phyloP scores from a whole-genome alignment of 257 asterid genomes.

The Fraxinus cuspidata region DNA sequence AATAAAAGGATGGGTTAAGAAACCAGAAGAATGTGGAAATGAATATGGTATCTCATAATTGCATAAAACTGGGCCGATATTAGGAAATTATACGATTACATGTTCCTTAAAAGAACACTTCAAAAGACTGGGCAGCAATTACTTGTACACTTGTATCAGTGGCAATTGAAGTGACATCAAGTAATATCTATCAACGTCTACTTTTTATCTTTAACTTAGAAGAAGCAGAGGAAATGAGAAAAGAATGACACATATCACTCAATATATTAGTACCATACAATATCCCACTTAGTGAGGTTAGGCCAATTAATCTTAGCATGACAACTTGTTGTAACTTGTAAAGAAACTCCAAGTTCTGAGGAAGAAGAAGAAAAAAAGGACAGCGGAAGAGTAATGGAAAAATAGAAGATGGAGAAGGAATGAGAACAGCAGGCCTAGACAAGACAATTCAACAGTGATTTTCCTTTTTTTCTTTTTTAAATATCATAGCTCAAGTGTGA shows the following conservation, averaged over 20 bases:
- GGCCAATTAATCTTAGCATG: neutral
- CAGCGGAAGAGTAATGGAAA: neutral
- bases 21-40: neutral
- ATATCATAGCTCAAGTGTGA: neutral
- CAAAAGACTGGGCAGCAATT: too few species aligned
- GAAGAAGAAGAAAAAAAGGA: neutral
- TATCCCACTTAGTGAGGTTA: neutral
- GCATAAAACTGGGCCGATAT: neutral
- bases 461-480: too few species aligned
- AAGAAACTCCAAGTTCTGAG: neutral
- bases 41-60: neutral
- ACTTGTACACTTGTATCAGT: neutral
- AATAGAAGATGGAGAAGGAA: neutral
- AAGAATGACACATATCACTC: neutral
- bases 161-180: neutral
- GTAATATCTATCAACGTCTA: neutral
- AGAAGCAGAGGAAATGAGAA: neutral
- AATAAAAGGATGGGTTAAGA: neutral
- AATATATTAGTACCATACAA: neutral
- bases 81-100: neutral
- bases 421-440: neutral
- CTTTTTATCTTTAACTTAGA: neutral
- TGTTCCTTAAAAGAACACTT: neutral
- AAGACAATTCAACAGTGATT: neutral
- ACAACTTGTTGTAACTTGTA: neutral